These are phyloP conservation scores for Cryptosporidium sp. DNA, from an alignment of 169 alveolate species.

Conservation along the genomic window DNA sequence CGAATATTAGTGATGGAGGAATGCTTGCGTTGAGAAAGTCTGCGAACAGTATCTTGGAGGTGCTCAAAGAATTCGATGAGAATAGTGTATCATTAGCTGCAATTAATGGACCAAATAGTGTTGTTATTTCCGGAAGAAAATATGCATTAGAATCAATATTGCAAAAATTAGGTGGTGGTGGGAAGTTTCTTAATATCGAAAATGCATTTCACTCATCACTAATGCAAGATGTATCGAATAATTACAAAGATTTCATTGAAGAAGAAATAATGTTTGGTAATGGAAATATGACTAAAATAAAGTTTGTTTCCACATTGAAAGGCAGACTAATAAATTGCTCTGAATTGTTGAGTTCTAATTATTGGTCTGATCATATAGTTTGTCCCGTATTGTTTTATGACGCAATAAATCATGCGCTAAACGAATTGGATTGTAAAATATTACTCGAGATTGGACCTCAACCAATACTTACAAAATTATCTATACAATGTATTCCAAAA, in stretches of 20 bases:
- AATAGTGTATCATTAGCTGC: conserved; percentile 49
- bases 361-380: conserved; percentile 60
- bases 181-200: conserved; percentile 32
- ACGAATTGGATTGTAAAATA: background rate
- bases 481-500: conserved; percentile 26
- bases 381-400: conserved; percentile 61
- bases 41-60: background rate
- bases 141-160: background rate
- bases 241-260: conserved; percentile 41
- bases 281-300: background rate
- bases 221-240: conserved; percentile 11
- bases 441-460: conserved; percentile 58
- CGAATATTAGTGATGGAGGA: conserved; percentile 9
- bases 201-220: conserved; percentile 61
- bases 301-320: conserved; percentile 36
- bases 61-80: conserved; percentile 7
- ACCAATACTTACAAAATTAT: conserved; percentile 54
- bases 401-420: conserved; percentile 24
- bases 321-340: conserved; percentile 5
- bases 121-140: conserved; percentile 43
- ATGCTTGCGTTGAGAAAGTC: conserved; percentile 66
- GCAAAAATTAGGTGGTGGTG: conserved; percentile 21
- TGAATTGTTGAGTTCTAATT: conserved; percentile 22
- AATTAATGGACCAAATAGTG: conserved; percentile 59
- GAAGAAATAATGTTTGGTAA: conserved; percentile 24